These are phyloP conservation scores for Blastomyces silverae DNA, from an alignment of 2,329 filamentous ascomycete genomes.

Conservation along the genomic window DNA sequence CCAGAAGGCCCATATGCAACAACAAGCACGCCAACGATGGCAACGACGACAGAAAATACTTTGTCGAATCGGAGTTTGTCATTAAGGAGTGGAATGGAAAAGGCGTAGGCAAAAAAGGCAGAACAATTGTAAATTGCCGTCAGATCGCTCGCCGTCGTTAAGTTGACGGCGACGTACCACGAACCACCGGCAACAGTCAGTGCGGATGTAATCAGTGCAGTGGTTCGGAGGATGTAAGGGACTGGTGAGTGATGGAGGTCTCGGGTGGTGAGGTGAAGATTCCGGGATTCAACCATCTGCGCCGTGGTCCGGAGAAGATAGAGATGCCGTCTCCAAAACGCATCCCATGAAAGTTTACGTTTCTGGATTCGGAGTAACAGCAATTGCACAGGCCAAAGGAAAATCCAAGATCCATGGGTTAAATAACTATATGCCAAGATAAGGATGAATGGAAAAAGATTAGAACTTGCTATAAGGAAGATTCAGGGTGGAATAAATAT, in stretches of 20 bases:
- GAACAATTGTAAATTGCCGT: conserved; percentile 99
- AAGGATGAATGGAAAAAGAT: background rate
- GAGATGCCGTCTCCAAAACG: conserved; percentile 74
- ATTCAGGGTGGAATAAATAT: background rate
- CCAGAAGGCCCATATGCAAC: conserved; percentile 83
- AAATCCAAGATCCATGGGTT: conserved; percentile 86
- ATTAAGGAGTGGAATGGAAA: conserved; percentile 80
- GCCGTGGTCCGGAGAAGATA: conserved; percentile 58
- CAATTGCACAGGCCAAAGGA: conserved; percentile 83
- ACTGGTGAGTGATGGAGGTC: conserved; percentile 46
- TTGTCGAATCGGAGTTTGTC: conserved; percentile 82
- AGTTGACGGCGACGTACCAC: conserved; percentile 91
- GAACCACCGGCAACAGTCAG: conserved; percentile 85
- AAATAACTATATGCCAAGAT: conserved; percentile 53
- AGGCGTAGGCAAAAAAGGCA: conserved; percentile 96
- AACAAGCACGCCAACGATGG: conserved; percentile 83
- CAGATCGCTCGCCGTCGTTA: conserved; percentile 87
- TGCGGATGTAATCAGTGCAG: conserved; percentile 72
- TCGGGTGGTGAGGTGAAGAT: conserved; percentile 54
- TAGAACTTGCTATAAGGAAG: background rate
- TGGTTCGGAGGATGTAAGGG: conserved; percentile 71
- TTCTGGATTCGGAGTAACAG: conserved; percentile 72
- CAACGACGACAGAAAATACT: conserved; percentile 75
- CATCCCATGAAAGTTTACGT: conserved; percentile 67
- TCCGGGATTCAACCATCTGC: conserved; percentile 79